These are phyloP conservation scores for Myxozyma sirexii DNA, from an alignment of 805 yeast species.

Conservation along the genomic window DNA sequence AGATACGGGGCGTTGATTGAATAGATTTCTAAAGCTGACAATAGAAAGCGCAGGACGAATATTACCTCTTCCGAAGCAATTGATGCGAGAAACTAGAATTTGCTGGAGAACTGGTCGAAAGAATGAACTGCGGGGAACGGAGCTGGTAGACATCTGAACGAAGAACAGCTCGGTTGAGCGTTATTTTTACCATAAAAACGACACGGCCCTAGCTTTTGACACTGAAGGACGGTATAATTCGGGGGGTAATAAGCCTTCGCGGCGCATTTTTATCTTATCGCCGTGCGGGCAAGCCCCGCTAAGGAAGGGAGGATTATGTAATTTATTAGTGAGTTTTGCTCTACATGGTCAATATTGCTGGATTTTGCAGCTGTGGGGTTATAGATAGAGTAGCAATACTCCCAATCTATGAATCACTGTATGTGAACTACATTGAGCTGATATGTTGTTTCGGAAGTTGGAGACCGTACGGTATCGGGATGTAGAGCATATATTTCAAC, in stretches of 20 bases:
- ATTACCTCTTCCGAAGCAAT: not conserved
- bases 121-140: not conserved
- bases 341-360: no score
- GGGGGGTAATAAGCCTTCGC: not conserved
- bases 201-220: not conserved
- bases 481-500: no score
- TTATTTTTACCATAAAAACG: not conserved
- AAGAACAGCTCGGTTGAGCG: not conserved
- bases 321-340: not conserved
- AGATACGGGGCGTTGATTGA: not conserved
- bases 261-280: constrained; percentile 11
- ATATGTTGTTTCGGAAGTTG: no score
- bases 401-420: no score
- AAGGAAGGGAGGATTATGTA: not conserved
- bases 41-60: not conserved
- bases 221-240: not conserved
- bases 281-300: constrained; percentile 3
- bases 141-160: not conserved
- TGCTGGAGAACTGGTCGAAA: not conserved
- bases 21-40: not conserved
- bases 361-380: no score
- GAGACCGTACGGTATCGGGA: no score
- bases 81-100: not conserved
- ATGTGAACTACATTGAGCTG: no score
- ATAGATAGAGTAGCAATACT: no score